Conservation (phyloP, 768 basidiomycete species). For the Mycena galopus region DNA sequence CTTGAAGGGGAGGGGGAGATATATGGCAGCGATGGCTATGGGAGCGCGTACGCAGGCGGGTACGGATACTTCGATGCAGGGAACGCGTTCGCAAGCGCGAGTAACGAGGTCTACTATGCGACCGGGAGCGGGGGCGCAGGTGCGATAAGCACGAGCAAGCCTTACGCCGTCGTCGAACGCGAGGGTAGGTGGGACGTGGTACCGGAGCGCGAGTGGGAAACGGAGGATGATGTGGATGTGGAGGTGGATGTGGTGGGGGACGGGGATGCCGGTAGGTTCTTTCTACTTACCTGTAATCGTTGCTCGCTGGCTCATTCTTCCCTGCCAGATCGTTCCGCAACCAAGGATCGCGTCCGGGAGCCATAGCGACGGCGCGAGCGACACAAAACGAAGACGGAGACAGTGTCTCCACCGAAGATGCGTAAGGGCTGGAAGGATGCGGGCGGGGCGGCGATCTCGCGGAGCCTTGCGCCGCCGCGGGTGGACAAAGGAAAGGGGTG, state of each 20-base stretch:
- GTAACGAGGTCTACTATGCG: background rate
- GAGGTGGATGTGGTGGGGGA: background rate
- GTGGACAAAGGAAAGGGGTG: conserved; percentile 34
- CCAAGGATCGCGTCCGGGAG: no score
- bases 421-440: conserved; percentile 26
- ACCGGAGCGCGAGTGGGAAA: conserved; percentile 26
- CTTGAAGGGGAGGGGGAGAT: background rate
- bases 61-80: background rate
- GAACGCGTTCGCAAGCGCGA: background rate
- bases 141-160: background rate
- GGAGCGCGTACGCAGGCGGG: background rate
- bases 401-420: conserved; percentile 22
- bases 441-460: background rate
- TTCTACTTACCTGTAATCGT: no score
- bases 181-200: conserved; percentile 20
- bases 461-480: background rate
- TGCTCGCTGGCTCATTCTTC: background rate
- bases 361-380: no score
- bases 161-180: conserved; percentile 25
- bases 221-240: conserved; percentile 38
- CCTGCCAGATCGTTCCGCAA: no score
- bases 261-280: no score
- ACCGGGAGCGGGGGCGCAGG: background rate
- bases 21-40: no score
- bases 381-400: background rate